These are phyloP conservation scores for Solanum pinnatisectum DNA, from an alignment of 257 asterid genomes.

Conservation along the genomic window DNA sequence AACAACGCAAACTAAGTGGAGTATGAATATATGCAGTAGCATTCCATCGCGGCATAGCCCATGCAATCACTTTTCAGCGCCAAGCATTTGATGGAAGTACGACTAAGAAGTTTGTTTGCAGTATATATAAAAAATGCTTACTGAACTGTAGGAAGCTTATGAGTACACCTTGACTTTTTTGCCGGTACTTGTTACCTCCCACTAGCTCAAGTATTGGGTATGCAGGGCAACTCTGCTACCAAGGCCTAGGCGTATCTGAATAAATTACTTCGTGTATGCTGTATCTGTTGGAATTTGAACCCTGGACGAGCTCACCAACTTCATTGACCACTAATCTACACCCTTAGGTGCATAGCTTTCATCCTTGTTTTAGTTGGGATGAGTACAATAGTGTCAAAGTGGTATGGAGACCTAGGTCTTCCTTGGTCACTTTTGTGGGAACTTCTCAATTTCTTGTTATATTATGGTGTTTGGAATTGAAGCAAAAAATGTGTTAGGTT, in stretches of 20 bases:
- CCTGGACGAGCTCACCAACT: neutral
- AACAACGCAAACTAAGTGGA: neutral
- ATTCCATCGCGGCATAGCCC: neutral
- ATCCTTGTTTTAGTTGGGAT: neutral
- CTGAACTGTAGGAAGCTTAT: neutral
- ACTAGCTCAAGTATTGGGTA: neutral
- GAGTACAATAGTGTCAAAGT: neutral
- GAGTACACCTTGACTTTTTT: neutral
- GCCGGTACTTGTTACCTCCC: neutral
- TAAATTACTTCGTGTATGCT: neutral
- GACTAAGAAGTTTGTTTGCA: neutral
- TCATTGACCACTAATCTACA: neutral
- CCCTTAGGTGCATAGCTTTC: neutral
- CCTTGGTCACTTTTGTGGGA: neutral
- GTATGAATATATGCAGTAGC: neutral
- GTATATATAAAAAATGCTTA: neutral
- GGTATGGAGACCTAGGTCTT: neutral
- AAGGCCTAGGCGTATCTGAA: neutral
- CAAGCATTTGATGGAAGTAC: neutral
- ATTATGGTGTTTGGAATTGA: neutral
- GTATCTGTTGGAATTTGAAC: neutral
- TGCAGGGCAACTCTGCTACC: neutral
- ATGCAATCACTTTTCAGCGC: neutral
- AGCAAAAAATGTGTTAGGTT: neutral
- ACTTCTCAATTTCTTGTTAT: neutral